Conservation (phyloP, 225 moss, liverwort and hornwort species). For the Sphagnum contortum region DNA sequence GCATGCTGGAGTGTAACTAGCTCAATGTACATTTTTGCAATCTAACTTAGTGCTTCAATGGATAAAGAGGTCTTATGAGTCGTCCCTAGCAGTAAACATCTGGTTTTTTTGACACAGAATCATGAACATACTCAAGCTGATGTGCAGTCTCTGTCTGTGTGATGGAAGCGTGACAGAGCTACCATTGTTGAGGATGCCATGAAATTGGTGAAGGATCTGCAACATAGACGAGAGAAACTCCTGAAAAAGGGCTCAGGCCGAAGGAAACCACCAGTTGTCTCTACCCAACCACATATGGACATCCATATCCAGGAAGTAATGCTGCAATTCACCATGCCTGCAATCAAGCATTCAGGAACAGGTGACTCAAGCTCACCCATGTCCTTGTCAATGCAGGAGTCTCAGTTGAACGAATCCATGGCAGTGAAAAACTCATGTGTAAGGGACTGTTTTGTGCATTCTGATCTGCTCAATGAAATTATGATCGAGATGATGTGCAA, state of each 20-base stretch:
- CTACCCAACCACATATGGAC: slow-evolving; percentile 5
- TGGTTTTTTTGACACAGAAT: no score
- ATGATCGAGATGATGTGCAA: slow-evolving; percentile 35
- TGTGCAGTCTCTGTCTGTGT: not conserved
- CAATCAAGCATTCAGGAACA: not conserved
- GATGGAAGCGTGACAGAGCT: slow-evolving; percentile 32
- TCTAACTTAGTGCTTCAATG: no score
- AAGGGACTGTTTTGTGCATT: slow-evolving; percentile 13
- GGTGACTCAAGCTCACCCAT: slow-evolving; percentile 6
- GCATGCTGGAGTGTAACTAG: no score
- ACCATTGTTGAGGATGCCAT: slow-evolving; percentile 44
- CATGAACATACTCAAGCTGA: no score
- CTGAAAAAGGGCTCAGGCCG: slow-evolving; percentile 11
- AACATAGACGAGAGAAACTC: slow-evolving; percentile 45
- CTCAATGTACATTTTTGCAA: no score
- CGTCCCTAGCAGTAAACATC: no score
- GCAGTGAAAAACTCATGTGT: no score
- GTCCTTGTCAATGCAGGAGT: not conserved
- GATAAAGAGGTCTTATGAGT: no score
- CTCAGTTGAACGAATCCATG: no score
- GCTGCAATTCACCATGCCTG: slow-evolving; percentile 10
- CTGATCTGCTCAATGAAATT: slow-evolving; percentile 16
- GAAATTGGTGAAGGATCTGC: slow-evolving; percentile 52
- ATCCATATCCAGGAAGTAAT: slow-evolving; percentile 15
- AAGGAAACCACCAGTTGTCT: slow-evolving; percentile 12